These are phyloP conservation scores for Neostapfia colusana DNA, from an alignment of 176 grass and related monocot species.

Conservation along the genomic window DNA sequence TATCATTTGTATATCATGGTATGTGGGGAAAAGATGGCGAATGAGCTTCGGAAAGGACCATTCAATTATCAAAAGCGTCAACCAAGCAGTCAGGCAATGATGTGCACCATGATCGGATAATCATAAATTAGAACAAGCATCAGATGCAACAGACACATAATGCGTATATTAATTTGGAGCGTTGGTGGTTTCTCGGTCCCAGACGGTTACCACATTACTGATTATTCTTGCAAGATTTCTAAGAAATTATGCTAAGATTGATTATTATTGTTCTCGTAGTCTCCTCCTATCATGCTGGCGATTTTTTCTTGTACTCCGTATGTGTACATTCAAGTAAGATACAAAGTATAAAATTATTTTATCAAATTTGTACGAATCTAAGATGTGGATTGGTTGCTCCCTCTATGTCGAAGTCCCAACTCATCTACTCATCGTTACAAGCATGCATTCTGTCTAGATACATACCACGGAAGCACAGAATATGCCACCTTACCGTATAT, in stretches of 20 bases:
- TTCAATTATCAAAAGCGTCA: constrained; percentile 37
- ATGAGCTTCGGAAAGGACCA: not conserved
- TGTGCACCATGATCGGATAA: constrained; percentile 18
- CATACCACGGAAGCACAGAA: not conserved
- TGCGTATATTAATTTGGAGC: not conserved
- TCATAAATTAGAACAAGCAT: not conserved
- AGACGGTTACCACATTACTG: not conserved
- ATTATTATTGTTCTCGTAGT: not conserved
- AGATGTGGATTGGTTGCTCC: not conserved
- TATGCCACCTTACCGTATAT: constrained; percentile 13
- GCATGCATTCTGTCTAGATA: not conserved
- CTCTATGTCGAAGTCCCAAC: not conserved
- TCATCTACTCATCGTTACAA: not conserved
- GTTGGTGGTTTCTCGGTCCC: not conserved
- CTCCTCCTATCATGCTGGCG: not conserved
- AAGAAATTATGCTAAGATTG: not conserved
- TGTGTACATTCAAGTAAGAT: not conserved
- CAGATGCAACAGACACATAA: not conserved
- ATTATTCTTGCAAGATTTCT: not conserved
- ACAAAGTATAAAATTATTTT: not conserved
- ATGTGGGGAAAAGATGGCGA: constrained; percentile 21
- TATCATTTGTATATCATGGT: constrained; percentile 39
- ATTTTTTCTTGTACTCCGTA: not conserved
- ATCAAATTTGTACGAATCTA: not conserved
- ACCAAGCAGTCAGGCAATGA: constrained; percentile 11